These are phyloP conservation scores for Hericium rajendrae DNA, from an alignment of 768 basidiomycete genomes.

Conservation along the genomic window DNA sequence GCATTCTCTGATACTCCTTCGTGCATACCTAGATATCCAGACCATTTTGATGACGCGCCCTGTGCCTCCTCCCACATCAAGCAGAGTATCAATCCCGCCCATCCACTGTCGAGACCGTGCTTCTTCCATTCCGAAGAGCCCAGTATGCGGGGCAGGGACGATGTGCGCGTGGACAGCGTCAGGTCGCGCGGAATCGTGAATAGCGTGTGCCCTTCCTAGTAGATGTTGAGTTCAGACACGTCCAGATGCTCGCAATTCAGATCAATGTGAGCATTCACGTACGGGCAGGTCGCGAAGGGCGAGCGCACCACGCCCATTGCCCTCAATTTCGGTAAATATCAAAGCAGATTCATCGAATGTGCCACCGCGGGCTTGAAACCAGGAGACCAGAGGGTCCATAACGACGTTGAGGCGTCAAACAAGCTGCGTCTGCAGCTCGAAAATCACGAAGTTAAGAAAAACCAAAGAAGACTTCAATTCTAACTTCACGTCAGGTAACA, in stretches of 20 bases:
- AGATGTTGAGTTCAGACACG: neutral
- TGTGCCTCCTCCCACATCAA: conserved; percentile 92
- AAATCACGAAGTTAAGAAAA: too few relatives aligned
- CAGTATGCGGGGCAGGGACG: conserved; percentile 48
- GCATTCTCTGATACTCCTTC: neutral
- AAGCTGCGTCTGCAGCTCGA: too few relatives aligned
- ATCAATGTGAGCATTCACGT: conserved; percentile 11
- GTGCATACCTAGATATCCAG: conserved; percentile 56
- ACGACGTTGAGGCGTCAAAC: too few relatives aligned
- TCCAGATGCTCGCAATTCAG: neutral
- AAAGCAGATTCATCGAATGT: conserved; percentile 28
- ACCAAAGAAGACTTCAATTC: too few relatives aligned
- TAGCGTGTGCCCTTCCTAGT: conserved; percentile 63
- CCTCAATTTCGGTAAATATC: conserved; percentile 30
- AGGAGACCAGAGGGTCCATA: conserved; percentile 28
- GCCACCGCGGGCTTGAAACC: conserved; percentile 48
- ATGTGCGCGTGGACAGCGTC: conserved; percentile 74
- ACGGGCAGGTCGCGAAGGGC: conserved; percentile 67
- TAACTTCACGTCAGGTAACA: too few relatives aligned
- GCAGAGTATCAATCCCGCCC: conserved; percentile 82
- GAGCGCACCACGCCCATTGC: conserved; percentile 58
- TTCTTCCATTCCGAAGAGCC: conserved; percentile 57
- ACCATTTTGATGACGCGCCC: conserved; percentile 56
- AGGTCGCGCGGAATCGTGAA: conserved; percentile 76
- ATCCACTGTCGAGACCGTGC: conserved; percentile 54